Conservation (phyloP, 345 rosid genomes). For the Eucalyptus regnans region DNA sequence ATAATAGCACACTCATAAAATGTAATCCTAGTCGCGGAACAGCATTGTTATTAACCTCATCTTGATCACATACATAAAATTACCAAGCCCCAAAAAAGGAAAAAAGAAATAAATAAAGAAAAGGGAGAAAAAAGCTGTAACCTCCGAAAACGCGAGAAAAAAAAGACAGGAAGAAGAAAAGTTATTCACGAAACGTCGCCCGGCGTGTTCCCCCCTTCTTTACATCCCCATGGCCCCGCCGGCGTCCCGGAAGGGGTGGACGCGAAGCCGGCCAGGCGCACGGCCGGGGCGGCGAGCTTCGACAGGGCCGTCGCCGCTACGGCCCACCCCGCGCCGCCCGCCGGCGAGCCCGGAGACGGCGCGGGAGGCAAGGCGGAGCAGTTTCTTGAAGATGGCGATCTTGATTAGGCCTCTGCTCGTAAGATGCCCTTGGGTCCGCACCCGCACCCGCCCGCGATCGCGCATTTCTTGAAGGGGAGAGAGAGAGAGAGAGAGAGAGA, state of each 20-base stretch:
- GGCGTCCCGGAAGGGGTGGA: background rate
- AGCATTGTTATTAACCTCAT: too few species aligned
- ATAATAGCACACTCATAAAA: too few species aligned
- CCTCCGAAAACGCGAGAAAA: background rate
- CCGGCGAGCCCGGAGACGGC: background rate
- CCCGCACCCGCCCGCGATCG: background rate
- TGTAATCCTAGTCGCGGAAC: too few species aligned
- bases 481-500: background rate
- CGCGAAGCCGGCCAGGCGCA: background rate
- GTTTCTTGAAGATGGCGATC: background rate
- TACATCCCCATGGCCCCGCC: background rate
- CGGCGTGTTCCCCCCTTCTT: background rate
- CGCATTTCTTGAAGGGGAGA: background rate
- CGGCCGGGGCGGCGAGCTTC: background rate
- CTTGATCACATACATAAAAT: too few species aligned
- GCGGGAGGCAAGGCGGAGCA: background rate
- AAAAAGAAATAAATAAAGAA: too few species aligned
- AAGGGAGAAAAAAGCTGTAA: too few species aligned
- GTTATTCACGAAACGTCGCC: background rate
- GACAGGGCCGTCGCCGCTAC: background rate
- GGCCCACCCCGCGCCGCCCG: background rate
- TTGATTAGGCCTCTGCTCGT: background rate
- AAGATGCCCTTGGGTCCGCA: background rate
- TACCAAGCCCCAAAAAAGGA: too few species aligned
- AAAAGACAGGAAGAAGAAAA: background rate